A percentile compares a stretch with the other conserved stretches of the same genome.
Conservation (phyloP, 176 grass and related monocot genomes). For the Triticum timopheevii region DNA sequence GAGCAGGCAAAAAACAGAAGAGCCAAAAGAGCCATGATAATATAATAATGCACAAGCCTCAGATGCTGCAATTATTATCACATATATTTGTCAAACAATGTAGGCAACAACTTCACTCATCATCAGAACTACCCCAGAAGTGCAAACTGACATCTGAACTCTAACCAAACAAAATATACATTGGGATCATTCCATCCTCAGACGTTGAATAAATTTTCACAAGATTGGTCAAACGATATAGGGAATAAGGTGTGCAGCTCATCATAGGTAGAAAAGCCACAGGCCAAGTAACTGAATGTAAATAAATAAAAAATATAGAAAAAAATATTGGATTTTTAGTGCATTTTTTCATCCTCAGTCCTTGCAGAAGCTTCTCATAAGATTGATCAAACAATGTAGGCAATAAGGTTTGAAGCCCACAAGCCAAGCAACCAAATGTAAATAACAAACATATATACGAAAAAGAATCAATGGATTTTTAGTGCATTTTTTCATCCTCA, state of each 20-base stretch:
- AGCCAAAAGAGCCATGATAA: neutral
- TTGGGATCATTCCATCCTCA: neutral
- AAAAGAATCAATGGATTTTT: neutral
- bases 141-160: neutral
- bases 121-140: neutral
- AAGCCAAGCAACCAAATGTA: neutral
- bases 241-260: slow-evolving; percentile 5
- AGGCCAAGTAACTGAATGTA: neutral
- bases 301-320: neutral
- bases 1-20: neutral
- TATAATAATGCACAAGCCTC: neutral
- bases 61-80: neutral
- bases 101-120: slow-evolving; percentile 33
- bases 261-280: neutral
- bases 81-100: slow-evolving; percentile 38
- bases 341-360: neutral
- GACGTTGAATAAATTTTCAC: slow-evolving; percentile 11
- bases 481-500: neutral
- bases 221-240: slow-evolving; percentile 17
- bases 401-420: neutral
- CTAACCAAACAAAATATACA: neutral
- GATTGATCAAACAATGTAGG: slow-evolving; percentile 18
- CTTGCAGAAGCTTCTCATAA: neutral
- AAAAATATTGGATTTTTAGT: neutral
- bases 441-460: neutral